These are phyloP conservation scores for Lachnellula suecica DNA, from an alignment of 2,329 filamentous ascomycete species.

Conservation along the genomic window DNA sequence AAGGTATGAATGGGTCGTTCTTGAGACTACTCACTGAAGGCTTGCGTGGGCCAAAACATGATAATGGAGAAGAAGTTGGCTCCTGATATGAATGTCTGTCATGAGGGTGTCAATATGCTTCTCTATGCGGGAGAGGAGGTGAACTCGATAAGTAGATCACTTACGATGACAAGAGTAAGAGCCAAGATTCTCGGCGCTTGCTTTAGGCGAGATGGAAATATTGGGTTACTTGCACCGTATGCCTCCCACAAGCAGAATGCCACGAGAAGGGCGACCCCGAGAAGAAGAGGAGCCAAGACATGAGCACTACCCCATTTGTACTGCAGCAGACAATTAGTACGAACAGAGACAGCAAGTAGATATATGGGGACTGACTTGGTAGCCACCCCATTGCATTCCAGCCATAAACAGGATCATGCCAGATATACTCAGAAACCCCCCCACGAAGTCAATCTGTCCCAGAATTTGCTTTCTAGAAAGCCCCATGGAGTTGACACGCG, in stretches of 20 bases:
- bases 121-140: too few species aligned
- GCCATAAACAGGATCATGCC: slow-evolving; percentile 52
- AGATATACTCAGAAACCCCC: slow-evolving; percentile 47
- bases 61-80: slow-evolving; percentile 52
- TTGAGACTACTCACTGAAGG: slow-evolving; percentile 41
- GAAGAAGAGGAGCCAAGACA: slow-evolving; percentile 35
- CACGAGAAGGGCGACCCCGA: slow-evolving; percentile 46
- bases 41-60: slow-evolving; percentile 36
- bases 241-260: slow-evolving; percentile 54
- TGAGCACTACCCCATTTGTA: slow-evolving; percentile 16
- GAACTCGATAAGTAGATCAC: too few species aligned
- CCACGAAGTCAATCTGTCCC: slow-evolving; percentile 48
- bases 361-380: slow-evolving; percentile 23
- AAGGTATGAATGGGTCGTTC: neutral
- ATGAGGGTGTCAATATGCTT: too few species aligned
- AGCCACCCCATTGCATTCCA: slow-evolving; percentile 57
- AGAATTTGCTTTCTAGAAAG: slow-evolving; percentile 40
- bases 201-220: slow-evolving; percentile 51
- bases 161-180: slow-evolving; percentile 52
- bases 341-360: neutral
- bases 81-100: slow-evolving; percentile 56
- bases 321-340: slow-evolving; percentile 12
- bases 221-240: slow-evolving; percentile 38
- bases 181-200: slow-evolving; percentile 47
- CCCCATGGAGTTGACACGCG: slow-evolving; percentile 41